phyloP scores from a whole-genome alignment of 1,284 basidiomycete species.

The Cerrena zonata region DNA sequence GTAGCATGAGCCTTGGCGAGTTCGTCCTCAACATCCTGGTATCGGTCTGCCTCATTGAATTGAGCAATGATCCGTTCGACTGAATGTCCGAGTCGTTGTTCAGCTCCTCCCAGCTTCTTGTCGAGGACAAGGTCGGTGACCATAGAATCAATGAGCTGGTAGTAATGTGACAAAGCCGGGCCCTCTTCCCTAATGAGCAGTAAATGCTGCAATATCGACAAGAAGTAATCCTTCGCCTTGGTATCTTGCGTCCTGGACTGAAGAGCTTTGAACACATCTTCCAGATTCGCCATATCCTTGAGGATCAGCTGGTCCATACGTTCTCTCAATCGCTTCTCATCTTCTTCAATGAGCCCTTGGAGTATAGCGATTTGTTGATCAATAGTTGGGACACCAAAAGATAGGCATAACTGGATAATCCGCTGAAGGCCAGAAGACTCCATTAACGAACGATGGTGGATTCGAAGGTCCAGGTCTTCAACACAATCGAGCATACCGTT shows the following conservation, averaged over 20 bases:
- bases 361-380: slow-evolving; percentile 69
- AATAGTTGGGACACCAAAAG: slow-evolving; percentile 61
- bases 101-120: slow-evolving; percentile 81
- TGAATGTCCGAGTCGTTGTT: slow-evolving; percentile 81
- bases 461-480: slow-evolving; percentile 75
- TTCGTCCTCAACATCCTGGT: slow-evolving; percentile 77
- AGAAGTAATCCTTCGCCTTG: slow-evolving; percentile 79
- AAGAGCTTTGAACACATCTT: slow-evolving; percentile 85
- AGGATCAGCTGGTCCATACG: slow-evolving; percentile 75
- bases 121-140: slow-evolving; percentile 92
- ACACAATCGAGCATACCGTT: slow-evolving; percentile 57
- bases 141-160: slow-evolving; percentile 89
- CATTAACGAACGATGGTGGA: slow-evolving; percentile 85
- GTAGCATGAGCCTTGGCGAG: slow-evolving; percentile 63
- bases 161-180: slow-evolving; percentile 79
- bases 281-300: slow-evolving; percentile 72
- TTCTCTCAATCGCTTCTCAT: slow-evolving; percentile 74
- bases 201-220: slow-evolving; percentile 89
- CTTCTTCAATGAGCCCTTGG: slow-evolving; percentile 66
- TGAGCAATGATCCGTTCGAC: slow-evolving; percentile 86
- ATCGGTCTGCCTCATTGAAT: slow-evolving; percentile 86
- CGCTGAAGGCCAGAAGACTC: slow-evolving; percentile 77
- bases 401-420: slow-evolving; percentile 69
- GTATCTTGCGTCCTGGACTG: slow-evolving; percentile 70
- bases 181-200: slow-evolving; percentile 87